Evolutionary conservation across 768 basidiomycete genomes (phyloP).

Genomic region (Cystobasidium tubakii): DNA sequence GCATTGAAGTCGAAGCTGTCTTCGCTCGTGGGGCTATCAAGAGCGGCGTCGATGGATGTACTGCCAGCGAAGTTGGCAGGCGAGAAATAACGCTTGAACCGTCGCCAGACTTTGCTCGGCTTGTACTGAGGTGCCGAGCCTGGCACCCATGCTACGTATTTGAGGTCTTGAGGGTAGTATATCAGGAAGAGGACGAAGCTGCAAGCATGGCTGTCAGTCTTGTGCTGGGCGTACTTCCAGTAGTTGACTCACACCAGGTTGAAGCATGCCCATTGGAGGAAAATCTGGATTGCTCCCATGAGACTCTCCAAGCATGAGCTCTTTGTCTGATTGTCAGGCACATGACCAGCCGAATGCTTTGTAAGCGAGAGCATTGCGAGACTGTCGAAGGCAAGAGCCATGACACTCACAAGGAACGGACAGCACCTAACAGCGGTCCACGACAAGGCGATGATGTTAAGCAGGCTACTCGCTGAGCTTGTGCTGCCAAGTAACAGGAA

Average conservation of each 20-base stretch:
- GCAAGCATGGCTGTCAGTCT: neutral
- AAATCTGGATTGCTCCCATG: slow-evolving; percentile 75
- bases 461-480: slow-evolving; percentile 47
- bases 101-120: neutral
- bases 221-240: neutral
- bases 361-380: too few species aligned
- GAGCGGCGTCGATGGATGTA: neutral
- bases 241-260: slow-evolving; percentile 65
- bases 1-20: slow-evolving; percentile 12
- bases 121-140: neutral
- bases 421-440: slow-evolving; percentile 80
- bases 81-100: slow-evolving; percentile 27
- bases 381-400: too few species aligned
- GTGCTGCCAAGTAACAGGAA: slow-evolving; percentile 72
- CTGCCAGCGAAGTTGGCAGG: slow-evolving; percentile 21
- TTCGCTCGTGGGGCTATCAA: slow-evolving; percentile 8
- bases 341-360: neutral
- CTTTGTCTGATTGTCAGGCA: slow-evolving; percentile 41
- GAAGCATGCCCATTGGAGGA: slow-evolving; percentile 77
- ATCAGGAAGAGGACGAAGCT: slow-evolving; percentile 85
- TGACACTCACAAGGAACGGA: slow-evolving; percentile 60
- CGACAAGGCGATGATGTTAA: slow-evolving; percentile 69
- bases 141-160: slow-evolving; percentile 53
- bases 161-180: slow-evolving; percentile 81
- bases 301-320: slow-evolving; percentile 65